Conservation (phyloP, 2,329 filamentous ascomycete species). For the Sporothrix globosa region DNA sequence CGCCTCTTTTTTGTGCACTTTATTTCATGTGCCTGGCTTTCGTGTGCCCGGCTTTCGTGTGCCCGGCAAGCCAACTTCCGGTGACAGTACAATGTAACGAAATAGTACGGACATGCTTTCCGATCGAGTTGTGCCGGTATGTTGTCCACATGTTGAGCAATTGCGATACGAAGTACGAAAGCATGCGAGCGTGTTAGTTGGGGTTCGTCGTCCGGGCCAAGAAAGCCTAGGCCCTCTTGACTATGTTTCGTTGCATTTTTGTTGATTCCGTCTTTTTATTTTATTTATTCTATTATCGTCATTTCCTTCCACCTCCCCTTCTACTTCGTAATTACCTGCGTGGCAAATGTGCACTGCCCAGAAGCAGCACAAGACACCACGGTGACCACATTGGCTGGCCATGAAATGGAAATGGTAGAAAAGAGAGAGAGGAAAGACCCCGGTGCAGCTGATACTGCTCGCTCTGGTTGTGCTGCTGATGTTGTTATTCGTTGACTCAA, state of each 20-base stretch:
- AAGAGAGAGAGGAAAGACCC: background rate
- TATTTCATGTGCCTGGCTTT: no score
- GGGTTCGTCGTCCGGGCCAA: no score
- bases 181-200: background rate
- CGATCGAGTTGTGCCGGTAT: slow-evolving; percentile 11
- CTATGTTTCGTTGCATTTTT: no score
- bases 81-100: background rate
- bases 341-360: background rate
- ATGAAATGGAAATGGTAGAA: no score
- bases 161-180: background rate
- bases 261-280: no score
- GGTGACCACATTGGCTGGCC: slow-evolving; percentile 1
- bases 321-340: background rate
- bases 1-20: no score
- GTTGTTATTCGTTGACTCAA: background rate
- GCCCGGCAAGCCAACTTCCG: slow-evolving; percentile 6
- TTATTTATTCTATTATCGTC: no score
- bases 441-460: slow-evolving; percentile 6
- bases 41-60: background rate
- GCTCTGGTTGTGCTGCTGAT: background rate
- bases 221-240: no score
- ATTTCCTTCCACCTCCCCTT: no score
- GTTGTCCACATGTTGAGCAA: no score
- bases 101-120: no score
- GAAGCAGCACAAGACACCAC: background rate